Evolutionary conservation across 164 flowering plant genomes (phyloP).

Genomic region (Vitis rupestris): DNA sequence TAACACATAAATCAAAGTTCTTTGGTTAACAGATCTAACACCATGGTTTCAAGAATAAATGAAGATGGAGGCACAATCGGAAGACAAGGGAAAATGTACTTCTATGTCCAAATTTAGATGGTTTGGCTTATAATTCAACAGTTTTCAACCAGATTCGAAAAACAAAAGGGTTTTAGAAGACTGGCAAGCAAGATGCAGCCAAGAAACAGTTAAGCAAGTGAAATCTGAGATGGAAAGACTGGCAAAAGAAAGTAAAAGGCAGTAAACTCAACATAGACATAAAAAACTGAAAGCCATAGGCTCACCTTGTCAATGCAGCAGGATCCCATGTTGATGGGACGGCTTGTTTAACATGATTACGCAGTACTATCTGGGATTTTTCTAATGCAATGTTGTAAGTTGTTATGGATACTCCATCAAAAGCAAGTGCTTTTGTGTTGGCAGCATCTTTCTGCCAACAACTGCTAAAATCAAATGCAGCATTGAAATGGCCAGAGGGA

Average conservation of each 20-base stretch:
- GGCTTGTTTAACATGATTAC: constrained; percentile 30
- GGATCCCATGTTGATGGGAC: constrained; percentile 42
- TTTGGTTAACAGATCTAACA: background rate
- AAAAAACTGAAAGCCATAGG: background rate
- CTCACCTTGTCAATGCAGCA: constrained; percentile 28
- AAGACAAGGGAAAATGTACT: no score
- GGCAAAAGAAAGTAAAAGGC: no score
- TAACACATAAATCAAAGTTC: background rate
- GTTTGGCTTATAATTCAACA: no score
- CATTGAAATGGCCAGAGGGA: constrained; percentile 32
- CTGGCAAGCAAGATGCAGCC: no score
- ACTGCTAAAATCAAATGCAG: constrained; percentile 24
- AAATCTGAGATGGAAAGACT: no score
- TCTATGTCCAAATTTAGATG: no score
- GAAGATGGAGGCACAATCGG: no score
- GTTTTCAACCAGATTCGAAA: no score
- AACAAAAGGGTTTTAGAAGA: no score
- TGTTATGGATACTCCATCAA: constrained; percentile 29
- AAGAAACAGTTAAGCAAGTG: no score
- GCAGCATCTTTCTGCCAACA: constrained; percentile 37
- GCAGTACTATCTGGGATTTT: constrained; percentile 25
- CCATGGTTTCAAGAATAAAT: no score
- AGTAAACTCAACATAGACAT: background rate
- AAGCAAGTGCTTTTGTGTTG: constrained; percentile 32
- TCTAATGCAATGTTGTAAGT: constrained; percentile 28